These are phyloP conservation scores for Lomentospora prolificans DNA, from an alignment of 2,329 filamentous ascomycete genomes.

Conservation along the genomic window DNA sequence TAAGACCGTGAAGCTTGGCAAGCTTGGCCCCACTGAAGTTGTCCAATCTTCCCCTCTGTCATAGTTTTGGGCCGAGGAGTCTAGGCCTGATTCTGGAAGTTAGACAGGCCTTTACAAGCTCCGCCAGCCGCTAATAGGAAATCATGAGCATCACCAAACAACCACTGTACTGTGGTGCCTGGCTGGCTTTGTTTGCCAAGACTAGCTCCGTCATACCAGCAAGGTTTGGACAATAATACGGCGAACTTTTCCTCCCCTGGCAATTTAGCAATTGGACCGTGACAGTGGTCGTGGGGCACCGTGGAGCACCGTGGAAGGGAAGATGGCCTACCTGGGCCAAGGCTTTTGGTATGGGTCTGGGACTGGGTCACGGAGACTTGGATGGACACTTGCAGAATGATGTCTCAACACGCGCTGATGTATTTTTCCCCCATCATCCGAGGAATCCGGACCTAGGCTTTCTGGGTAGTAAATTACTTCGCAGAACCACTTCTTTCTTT, in stretches of 20 bases:
- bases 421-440: neutral
- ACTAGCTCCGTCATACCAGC: neutral
- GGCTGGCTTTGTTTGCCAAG: neutral
- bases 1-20: neutral
- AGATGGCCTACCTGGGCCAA: no score
- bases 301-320: slow-evolving; percentile 1
- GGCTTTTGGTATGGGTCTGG: neutral
- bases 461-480: neutral
- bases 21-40: neutral
- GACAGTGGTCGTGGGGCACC: neutral
- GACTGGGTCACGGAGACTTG: neutral
- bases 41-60: neutral
- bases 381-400: neutral
- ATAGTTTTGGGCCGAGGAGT: neutral
- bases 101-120: neutral
- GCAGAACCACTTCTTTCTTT: neutral
- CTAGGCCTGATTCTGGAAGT: neutral
- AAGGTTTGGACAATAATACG: neutral
- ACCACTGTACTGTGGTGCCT: slow-evolving; percentile 1
- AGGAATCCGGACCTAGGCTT: neutral
- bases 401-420: neutral
- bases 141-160: neutral
- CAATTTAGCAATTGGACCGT: neutral
- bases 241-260: neutral
- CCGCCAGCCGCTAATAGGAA: neutral